Evolutionary conservation across 495 filamentous ascomycete species (phyloP), one percentile per base, ranked within the genome.

Genomic region (Aspergillus biplanus): DNA sequence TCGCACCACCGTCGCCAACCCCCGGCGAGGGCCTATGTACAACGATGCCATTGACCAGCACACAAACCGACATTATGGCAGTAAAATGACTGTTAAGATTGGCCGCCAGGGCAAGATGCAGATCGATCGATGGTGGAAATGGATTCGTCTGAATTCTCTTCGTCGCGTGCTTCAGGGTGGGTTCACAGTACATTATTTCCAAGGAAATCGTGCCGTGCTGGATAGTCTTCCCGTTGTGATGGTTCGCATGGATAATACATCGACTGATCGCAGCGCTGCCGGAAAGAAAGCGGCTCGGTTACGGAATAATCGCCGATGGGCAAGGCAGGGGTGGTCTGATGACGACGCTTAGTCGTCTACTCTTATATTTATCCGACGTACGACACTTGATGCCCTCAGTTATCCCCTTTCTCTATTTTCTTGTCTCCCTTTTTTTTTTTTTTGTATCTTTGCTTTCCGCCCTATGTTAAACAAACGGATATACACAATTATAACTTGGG

Each of bases 61-160:
- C 32, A 89, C 85, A 0, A 89, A 89, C 46, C 81, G 81, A 18
- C 85, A 89, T 59, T 92, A 91, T 67, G 93, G 93, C 18, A 91
- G 88, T 65, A 85, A 92, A 21, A 79, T 95, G 75, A 90, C 84
- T 13, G 85, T 97, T 39, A 86, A 87, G 61, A 86, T 97, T 37
- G 86, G 91, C 61, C 83, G 85, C 32, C 84, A 86, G 61, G 87
- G 89, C 6, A 80, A 87, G 44, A 86, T 97, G 82, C 83, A 83
- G 61, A 92, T 98, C 58, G 91, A 97, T 68, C 87, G 85, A 44
- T 98, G 94, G 94, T 95, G 91, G 84, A 93, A 97, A 67, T 83
- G 94, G 65, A 82, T 90, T 65, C 84, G 92, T 31, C 74, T 96
- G 52, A 86, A 92, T 61, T 85, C 87, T 47, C 80, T 98, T 37